Conservation (phyloP, 2,329 filamentous ascomycete species). For the Fusarium chaquense region DNA sequence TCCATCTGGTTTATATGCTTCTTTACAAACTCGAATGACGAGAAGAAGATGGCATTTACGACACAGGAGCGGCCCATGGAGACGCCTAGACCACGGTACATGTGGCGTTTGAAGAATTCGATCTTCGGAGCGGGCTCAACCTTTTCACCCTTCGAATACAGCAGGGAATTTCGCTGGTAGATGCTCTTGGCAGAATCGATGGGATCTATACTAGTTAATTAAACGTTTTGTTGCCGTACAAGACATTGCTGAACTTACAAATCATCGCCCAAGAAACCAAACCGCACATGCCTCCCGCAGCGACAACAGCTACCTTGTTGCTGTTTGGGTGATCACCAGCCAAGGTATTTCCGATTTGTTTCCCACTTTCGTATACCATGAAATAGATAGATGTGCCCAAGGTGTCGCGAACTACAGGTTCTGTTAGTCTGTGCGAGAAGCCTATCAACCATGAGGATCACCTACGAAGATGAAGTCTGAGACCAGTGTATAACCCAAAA, state of each 20-base stretch:
- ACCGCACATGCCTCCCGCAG: slow-evolving; percentile 83
- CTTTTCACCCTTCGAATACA: slow-evolving; percentile 73
- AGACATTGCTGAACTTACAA: slow-evolving; percentile 69
- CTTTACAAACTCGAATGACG: slow-evolving; percentile 86
- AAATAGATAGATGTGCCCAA: slow-evolving; percentile 89
- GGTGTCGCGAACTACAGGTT: slow-evolving; percentile 76
- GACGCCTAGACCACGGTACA: slow-evolving; percentile 86
- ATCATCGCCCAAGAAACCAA: slow-evolving; percentile 85
- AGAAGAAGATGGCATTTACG: slow-evolving; percentile 92
- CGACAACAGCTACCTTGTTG: slow-evolving; percentile 81
- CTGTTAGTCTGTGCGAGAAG: slow-evolving; percentile 10
- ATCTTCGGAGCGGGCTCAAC: slow-evolving; percentile 78
- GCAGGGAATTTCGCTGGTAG: slow-evolving; percentile 84
- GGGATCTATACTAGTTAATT: slow-evolving; percentile 60
- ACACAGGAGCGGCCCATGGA: slow-evolving; percentile 86
- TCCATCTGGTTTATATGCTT: slow-evolving; percentile 70
- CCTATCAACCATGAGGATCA: slow-evolving; percentile 17
- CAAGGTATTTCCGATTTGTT: slow-evolving; percentile 82
- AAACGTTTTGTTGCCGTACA: neutral
- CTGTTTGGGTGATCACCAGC: slow-evolving; percentile 78
- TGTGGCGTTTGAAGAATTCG: slow-evolving; percentile 79
- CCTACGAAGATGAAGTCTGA: slow-evolving; percentile 81
- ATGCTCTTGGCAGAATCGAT: slow-evolving; percentile 88
- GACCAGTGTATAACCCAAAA: slow-evolving; percentile 82
- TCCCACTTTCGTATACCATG: slow-evolving; percentile 88